Evolutionary conservation across 139 green algal species (phyloP).

Genomic region (Chlamydomonas sp.): DNA sequence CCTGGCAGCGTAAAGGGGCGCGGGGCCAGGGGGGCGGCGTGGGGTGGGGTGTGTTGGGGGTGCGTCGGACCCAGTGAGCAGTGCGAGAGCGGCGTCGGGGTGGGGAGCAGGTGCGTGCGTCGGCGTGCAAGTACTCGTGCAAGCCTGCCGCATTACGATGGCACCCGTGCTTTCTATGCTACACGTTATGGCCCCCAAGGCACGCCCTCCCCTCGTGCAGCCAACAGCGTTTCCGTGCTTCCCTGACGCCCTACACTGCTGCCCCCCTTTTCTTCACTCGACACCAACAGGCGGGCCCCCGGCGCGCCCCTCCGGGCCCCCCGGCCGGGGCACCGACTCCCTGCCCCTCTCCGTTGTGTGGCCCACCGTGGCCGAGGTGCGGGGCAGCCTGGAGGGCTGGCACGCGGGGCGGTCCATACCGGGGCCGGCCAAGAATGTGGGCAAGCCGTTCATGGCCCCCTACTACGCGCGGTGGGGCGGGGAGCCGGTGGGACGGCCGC

Average conservation of each 20-base stretch:
- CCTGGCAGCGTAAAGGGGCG: neutral
- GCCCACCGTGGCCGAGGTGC: slow-evolving; percentile 75
- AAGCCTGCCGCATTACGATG: too few species aligned
- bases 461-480: slow-evolving; percentile 69
- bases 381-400: slow-evolving; percentile 77
- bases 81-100: too few species aligned
- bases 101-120: neutral
- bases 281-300: neutral
- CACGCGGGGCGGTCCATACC: slow-evolving; percentile 73
- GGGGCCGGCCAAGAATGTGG: slow-evolving; percentile 67
- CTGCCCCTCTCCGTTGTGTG: slow-evolving; percentile 58
- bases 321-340: neutral
- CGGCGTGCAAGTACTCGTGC: neutral
- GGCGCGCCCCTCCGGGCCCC: slow-evolving; percentile 9
- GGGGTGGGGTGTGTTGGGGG: neutral
- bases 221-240: too few species aligned
- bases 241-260: too few species aligned
- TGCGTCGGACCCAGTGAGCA: neutral
- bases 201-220: too few species aligned
- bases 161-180: too few species aligned
- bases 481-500: slow-evolving; percentile 55
- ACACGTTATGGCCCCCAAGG: too few species aligned
- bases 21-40: neutral
- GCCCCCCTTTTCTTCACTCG: neutral
- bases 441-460: slow-evolving; percentile 69